phyloP scores from a whole-genome alignment of 2,329 filamentous ascomycete genomes.

The Talaromyces sp. region DNA sequence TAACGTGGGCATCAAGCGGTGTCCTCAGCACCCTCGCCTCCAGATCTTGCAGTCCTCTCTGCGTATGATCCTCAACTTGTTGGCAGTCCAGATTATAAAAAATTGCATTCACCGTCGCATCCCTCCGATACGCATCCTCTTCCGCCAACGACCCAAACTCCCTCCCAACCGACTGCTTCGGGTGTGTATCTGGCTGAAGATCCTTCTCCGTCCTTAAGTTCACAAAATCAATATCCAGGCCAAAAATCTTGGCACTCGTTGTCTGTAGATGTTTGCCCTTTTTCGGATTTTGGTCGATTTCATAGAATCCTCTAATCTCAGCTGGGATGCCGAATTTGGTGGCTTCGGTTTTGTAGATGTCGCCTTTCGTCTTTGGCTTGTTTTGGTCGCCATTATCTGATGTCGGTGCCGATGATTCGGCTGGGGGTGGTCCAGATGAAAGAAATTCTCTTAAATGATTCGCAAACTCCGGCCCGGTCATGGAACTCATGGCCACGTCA shows the following conservation, averaged over 20 bases:
- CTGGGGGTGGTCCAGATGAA: not conserved
- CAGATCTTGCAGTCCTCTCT: not conserved
- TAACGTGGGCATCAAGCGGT: conserved; percentile 5
- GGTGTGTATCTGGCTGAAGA: not conserved
- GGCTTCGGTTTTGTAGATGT: conserved; percentile 3
- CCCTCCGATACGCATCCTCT: conserved; percentile 10
- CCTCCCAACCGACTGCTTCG: not conserved
- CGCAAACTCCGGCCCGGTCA: conserved; percentile 6
- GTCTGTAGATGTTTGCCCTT: conserved; percentile 12
- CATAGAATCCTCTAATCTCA: conserved; percentile 11
- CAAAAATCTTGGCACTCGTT: conserved; percentile 10
- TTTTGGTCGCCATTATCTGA: not conserved
- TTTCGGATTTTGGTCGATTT: conserved; percentile 1
- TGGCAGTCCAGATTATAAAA: conserved; percentile 8
- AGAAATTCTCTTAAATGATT: conserved; percentile 5
- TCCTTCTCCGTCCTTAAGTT: conserved; percentile 2
- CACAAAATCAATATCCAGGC: conserved; percentile 12
- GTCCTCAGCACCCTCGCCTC: not conserved
- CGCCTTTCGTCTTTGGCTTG: not conserved
- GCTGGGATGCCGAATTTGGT: not conserved
- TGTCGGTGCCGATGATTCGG: not conserved
- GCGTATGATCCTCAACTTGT: conserved; percentile 1
- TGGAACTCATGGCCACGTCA: conserved; percentile 6
- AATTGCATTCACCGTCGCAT: conserved; percentile 11
- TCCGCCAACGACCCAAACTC: not conserved